phyloP scores from a whole-genome alignment of 1,284 basidiomycete species.

The Ganoderma sinense region DNA sequence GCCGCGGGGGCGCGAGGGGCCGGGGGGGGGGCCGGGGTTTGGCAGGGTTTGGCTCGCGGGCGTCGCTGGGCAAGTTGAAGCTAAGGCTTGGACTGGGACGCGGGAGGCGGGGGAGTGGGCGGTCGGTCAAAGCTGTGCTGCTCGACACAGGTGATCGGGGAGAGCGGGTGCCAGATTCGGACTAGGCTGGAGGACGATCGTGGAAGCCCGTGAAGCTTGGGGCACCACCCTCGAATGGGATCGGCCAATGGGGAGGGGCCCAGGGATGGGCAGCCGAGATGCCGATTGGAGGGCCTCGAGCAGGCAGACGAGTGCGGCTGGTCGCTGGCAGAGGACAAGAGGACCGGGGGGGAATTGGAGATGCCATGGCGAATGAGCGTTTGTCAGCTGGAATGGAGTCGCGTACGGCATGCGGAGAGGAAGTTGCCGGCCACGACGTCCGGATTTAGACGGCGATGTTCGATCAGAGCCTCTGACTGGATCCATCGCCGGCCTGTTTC shows the following conservation, averaged over 20 bases:
- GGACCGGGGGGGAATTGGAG: constrained; percentile 4
- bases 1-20: background rate
- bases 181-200: constrained; percentile 24
- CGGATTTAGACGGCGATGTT: constrained; percentile 33
- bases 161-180: constrained; percentile 26
- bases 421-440: constrained; percentile 28
- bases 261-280: constrained; percentile 20
- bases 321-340: constrained; percentile 18
- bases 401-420: constrained; percentile 35
- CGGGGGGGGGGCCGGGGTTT: background rate
- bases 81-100: background rate
- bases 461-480: constrained; percentile 36
- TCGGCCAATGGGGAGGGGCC: constrained; percentile 30
- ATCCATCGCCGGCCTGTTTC: constrained; percentile 29
- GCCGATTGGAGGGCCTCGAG: constrained; percentile 22
- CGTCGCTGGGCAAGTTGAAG: background rate
- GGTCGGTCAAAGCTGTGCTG: constrained; percentile 23
- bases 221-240: constrained; percentile 36
- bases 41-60: background rate
- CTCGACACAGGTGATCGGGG: constrained; percentile 32
- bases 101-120: background rate
- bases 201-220: constrained; percentile 32
- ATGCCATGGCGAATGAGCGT: constrained; percentile 15
- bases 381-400: constrained; percentile 32
- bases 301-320: constrained; percentile 1